Conservation (phyloP, 139 green algal species). For the Chlorella sp. region DNA sequence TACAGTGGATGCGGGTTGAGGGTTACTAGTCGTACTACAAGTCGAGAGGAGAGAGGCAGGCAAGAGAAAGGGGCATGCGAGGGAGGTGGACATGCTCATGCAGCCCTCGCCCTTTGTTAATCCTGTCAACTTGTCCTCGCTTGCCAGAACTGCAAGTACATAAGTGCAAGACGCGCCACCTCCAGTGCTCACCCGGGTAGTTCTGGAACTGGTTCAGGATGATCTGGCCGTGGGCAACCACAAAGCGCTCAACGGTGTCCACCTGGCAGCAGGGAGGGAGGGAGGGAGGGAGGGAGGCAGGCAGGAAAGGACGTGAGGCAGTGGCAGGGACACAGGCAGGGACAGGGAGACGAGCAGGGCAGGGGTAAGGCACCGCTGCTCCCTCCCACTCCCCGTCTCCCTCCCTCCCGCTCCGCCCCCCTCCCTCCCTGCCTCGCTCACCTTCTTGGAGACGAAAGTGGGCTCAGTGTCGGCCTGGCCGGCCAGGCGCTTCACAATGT, state of each 20-base stretch:
- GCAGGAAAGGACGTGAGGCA: background rate
- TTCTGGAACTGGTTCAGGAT: conserved; percentile 88
- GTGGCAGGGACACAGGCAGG: background rate
- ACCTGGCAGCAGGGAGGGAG: conserved; percentile 35
- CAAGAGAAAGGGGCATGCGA: background rate
- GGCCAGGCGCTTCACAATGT: conserved; percentile 76
- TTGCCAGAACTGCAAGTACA: no score
- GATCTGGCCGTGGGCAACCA: conserved; percentile 96
- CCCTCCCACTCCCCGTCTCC: no score
- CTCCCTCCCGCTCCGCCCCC: background rate
- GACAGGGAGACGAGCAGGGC: background rate
- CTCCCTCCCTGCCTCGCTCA: background rate
- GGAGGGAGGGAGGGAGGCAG: background rate
- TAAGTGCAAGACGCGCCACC: no score
- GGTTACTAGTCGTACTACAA: no score
- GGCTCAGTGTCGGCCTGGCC: conserved; percentile 49
- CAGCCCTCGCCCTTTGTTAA: no score
- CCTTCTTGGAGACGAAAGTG: conserved; percentile 76
- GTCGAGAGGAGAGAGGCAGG: no score
- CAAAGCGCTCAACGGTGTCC: conserved; percentile 84
- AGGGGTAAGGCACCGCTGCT: background rate
- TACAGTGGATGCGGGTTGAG: no score
- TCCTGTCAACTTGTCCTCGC: no score
- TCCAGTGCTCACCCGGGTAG: conserved; percentile 62
- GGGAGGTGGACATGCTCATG: no score